Evolutionary conservation across 225 moss, liverwort and hornwort genomes (phyloP).

Genomic region (Asterella californica): DNA sequence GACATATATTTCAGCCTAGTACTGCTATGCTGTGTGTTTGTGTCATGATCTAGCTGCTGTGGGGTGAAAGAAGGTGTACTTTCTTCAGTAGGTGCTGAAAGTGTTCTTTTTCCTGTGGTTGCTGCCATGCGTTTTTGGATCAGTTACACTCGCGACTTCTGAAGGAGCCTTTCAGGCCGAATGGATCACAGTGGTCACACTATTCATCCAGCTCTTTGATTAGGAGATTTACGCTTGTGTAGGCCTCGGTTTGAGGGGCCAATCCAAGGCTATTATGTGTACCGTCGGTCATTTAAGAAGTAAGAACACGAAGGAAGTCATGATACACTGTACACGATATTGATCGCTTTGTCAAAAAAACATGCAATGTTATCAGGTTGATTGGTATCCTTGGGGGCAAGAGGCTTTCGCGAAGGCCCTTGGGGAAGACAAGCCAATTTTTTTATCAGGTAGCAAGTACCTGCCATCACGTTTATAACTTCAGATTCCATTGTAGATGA

Average conservation of each 20-base stretch:
- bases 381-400: constrained; percentile 97
- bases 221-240: too few relatives aligned
- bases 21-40: too few relatives aligned
- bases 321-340: neutral
- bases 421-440: constrained; percentile 90
- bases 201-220: too few relatives aligned
- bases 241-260: neutral
- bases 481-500: neutral
- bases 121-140: neutral
- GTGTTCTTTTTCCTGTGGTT: too few relatives aligned
- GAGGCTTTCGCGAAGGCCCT: constrained; percentile 83
- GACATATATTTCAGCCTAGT: too few relatives aligned
- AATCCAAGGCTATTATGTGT: neutral
- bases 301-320: neutral
- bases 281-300: neutral
- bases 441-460: constrained; percentile 73
- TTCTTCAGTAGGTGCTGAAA: neutral
- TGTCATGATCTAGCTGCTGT: neutral
- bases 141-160: neutral
- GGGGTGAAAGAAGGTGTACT: neutral
- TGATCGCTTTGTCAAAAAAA: neutral
- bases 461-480: neutral
- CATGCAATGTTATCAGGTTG: constrained; percentile 47
- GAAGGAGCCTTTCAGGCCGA: neutral
- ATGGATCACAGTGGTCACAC: neutral